phyloP scores from a whole-genome alignment of 2,329 filamentous ascomycete genomes.

The Colletotrichum acutatum region DNA sequence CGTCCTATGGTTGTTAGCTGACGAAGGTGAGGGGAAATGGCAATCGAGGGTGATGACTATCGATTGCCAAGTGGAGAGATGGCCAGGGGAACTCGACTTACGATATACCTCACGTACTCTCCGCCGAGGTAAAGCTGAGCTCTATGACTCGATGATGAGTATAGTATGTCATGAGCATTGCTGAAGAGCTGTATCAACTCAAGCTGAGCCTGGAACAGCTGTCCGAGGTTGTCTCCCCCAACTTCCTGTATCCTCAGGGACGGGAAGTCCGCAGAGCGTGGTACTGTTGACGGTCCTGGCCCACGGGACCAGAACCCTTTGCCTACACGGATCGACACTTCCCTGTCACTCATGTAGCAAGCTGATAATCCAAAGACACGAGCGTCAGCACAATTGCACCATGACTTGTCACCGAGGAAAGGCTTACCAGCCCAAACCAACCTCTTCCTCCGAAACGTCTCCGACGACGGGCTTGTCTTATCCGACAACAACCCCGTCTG shows the following conservation, averaged over 20 bases:
- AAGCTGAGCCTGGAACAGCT: constrained; percentile 76
- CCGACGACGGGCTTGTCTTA: constrained; percentile 65
- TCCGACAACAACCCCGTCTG: constrained; percentile 71
- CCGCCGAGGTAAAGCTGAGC: constrained; percentile 77
- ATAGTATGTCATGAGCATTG: constrained; percentile 79
- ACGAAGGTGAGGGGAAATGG: not conserved
- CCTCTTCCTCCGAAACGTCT: constrained; percentile 70
- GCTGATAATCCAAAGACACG: constrained; percentile 42
- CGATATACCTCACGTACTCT: constrained; percentile 78
- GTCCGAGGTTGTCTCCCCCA: constrained; percentile 73
- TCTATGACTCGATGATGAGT: constrained; percentile 76
- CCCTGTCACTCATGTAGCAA: constrained; percentile 74
- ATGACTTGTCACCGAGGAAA: constrained; percentile 13
- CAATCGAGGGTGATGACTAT: not conserved
- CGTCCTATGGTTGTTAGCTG: constrained; percentile 55
- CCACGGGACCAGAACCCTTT: constrained; percentile 81
- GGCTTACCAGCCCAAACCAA: constrained; percentile 73
- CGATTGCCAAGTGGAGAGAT: no score
- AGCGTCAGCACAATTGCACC: not conserved
- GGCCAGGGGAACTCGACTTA: constrained; percentile 35
- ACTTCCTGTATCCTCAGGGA: constrained; percentile 68
- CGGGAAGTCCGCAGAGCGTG: constrained; percentile 75
- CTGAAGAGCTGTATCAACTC: constrained; percentile 79
- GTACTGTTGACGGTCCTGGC: constrained; percentile 72
- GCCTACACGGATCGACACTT: constrained; percentile 77